Evolutionary conservation across 108 stramenopile species (phyloP), one percentile per base, ranked within the genome.

Genomic region (Skeletonema tropicum): DNA sequence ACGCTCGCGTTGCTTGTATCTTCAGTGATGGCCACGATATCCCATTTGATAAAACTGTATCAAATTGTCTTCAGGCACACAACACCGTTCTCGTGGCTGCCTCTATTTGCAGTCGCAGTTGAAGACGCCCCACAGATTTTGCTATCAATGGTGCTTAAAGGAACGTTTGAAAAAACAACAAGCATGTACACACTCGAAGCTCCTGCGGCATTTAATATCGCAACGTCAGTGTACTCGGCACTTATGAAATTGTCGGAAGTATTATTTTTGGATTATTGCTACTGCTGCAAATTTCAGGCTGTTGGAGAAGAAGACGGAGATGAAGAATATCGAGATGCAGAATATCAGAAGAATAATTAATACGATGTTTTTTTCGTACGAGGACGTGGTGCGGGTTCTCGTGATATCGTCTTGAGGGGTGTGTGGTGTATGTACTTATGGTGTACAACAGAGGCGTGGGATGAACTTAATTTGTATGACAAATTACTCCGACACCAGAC

Each of bases 91-190:
- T 6, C 49, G 63, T 73, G 72, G 72, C 15, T 73, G 2, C 46
- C 72, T 7, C n/a, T 75, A 17, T 75, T 75, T 32, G 62, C 68
- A 1, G 68, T 75, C 49, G 30, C 69, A 23, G 26, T 57, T 12
- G 74, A 75, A 41, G 74, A 75, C 36, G 58, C 68, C 30, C 74
- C 74, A 15, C 74, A 75, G 59, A 59, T 75, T 14, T 23, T 63
- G 7, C 31, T 73, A n/a, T 64, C 72, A 31, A 45, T 73, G 61
- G 67, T 75, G 55, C 60, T 75, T 3, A 68, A 19, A 35, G 39
- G 39, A 46, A 23, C 38, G 4, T 70, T 75, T 48, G 60, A 60
- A 14, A 21, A 21, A 17, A 19, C 60, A 6, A 35, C 35, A 6
- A 35, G 35, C 26, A 12, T 41, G 1, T 38, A 41, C 12, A 25